phyloP scores from a whole-genome alignment of 352 stramenopile genomes.

The Saprolegnia diclina region DNA sequence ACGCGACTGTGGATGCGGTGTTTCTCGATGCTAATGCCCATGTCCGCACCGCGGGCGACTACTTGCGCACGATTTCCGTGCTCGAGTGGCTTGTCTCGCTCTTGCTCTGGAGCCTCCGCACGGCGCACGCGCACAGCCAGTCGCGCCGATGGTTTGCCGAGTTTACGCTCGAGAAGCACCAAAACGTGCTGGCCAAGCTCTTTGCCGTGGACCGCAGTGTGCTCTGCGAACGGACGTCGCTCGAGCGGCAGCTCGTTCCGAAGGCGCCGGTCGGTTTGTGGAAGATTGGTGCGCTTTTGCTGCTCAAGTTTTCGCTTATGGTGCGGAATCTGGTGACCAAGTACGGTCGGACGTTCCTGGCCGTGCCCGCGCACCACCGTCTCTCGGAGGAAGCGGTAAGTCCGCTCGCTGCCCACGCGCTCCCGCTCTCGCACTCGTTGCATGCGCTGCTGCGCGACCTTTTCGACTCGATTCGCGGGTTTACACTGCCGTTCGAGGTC shows the following conservation, averaged over 20 bases:
- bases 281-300: conserved; percentile 72
- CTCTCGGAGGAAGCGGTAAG: conserved; percentile 55
- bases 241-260: conserved; percentile 32
- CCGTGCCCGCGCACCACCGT: conserved; percentile 52
- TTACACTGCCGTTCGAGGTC: conserved; percentile 44
- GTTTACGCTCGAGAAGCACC: conserved; percentile 49
- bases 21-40: conserved; percentile 29
- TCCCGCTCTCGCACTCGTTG: conserved; percentile 40
- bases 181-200: conserved; percentile 52
- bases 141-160: conserved; percentile 75
- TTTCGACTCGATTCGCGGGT: conserved; percentile 45
- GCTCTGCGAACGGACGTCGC: conserved; percentile 62
- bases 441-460: conserved; percentile 44
- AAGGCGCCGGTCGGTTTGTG: conserved; percentile 37
- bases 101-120: conserved; percentile 72
- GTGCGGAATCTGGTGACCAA: conserved; percentile 55
- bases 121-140: conserved; percentile 60
- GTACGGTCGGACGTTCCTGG: conserved; percentile 66
- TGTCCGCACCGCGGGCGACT: conserved; percentile 47
- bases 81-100: conserved; percentile 76
- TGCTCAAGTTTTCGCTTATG: conserved; percentile 71
- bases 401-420: conserved; percentile 54
- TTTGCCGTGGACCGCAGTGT: conserved; percentile 66
- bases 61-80: conserved; percentile 57
- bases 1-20: conserved; percentile 7